Base-by-base conservation (phyloP, 2,329 filamentous ascomycete species). In the Metarhizium brunneum region DNA sequence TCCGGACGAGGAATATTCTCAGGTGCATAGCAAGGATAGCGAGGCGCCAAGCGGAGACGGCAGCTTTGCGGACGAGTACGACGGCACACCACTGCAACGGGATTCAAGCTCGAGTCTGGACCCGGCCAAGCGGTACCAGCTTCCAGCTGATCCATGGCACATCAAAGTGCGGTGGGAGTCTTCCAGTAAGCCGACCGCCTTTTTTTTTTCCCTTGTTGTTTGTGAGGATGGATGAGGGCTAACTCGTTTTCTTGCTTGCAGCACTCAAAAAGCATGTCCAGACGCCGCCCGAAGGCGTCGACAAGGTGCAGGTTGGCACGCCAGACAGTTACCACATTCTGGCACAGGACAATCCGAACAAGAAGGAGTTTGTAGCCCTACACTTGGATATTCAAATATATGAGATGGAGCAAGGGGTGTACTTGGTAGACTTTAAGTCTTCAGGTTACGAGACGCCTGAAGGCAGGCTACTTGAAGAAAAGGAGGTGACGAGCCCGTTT, bases 341-440 rank as follows among this genome's bases (percentile, higher is more conserved):
- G 42, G 58, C 60, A 36, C 68, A 75, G n/a, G 71, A 71, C 52
- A 69, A 71, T 16, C 67, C 69, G 2, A 71, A 71, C 29, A 73
- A 76, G 51, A 74, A 71, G 53, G 83, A 90, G 60, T 87, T 88
- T 55, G 85, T 95, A n/a, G 92, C 88, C 68, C 87, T 97, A 65
- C 94, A 96, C 68, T 84, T 99, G 68, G 92, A 95, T 61, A 96
- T 99, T 60, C 94, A 96, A 69, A 86, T 96, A 53, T 96, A 96
- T 71, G 87, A 91, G 67, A 91, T 97, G 76, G 92, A 97, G 69
- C 84, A 85, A 56, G 87, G 89, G 55, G 92, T 94, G 61, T 97
- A 92, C 71, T 86, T 99, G 59, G 94, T 99, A 51, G 94, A 99
- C 70, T 99, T 99, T 78, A 97, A 96, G 69, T 97, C 92, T 69